phyloP scores from a whole-genome alignment of 345 rosid species.

The Trapa bicornis region DNA sequence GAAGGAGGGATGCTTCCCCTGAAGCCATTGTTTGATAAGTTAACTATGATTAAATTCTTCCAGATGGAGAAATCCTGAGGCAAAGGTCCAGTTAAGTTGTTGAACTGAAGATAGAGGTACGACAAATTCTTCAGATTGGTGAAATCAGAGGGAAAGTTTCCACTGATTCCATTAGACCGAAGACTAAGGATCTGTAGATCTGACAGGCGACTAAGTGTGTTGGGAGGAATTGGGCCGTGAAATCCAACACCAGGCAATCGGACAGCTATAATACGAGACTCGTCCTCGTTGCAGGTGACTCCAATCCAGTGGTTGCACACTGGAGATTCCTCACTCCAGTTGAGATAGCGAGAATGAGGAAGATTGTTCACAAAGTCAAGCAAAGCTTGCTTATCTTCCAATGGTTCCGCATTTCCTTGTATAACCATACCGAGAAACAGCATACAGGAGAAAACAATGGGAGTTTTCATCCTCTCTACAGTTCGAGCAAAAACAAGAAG shows the following conservation, averaged over 20 bases:
- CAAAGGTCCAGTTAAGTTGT: slow-evolving; percentile 54
- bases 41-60: slow-evolving; percentile 50
- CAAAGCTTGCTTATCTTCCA: slow-evolving; percentile 63
- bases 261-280: slow-evolving; percentile 41
- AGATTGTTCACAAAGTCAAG: slow-evolving; percentile 41
- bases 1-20: slow-evolving; percentile 56
- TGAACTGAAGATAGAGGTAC: slow-evolving; percentile 63
- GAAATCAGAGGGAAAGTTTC: slow-evolving; percentile 61
- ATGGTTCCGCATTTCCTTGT: slow-evolving; percentile 34
- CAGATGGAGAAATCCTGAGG: slow-evolving; percentile 46
- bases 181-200: slow-evolving; percentile 69
- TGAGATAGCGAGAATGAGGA: slow-evolving; percentile 40
- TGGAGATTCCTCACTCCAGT: slow-evolving; percentile 42
- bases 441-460: slow-evolving; percentile 21
- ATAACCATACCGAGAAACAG: slow-evolving; percentile 22
- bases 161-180: slow-evolving; percentile 56
- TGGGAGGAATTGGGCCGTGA: slow-evolving; percentile 52
- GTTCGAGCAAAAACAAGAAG: slow-evolving; percentile 36
- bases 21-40: slow-evolving; percentile 67
- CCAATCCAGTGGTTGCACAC: slow-evolving; percentile 69
- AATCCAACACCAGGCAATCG: slow-evolving; percentile 83
- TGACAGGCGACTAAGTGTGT: slow-evolving; percentile 60
- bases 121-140: slow-evolving; percentile 46
- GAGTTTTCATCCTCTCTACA: slow-evolving; percentile 16
- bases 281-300: slow-evolving; percentile 46